phyloP scores from a whole-genome alignment of 352 stramenopile species.

The Thraustochytrium striatum region DNA sequence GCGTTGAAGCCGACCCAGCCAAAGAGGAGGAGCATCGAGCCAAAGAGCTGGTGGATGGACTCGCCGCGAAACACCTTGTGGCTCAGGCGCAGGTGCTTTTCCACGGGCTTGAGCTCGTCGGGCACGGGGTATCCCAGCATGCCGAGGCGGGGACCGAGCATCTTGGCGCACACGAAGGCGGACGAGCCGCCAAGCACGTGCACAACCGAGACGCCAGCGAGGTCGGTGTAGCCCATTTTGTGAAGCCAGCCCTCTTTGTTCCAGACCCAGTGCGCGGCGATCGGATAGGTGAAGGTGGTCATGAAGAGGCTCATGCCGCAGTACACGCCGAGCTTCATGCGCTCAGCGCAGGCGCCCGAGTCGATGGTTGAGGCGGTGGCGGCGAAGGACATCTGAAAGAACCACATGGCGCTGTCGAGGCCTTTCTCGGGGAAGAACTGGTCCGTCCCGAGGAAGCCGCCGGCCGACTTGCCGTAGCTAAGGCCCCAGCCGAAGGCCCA shows the following conservation, averaged over 20 bases:
- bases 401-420: constrained; percentile 54
- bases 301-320: constrained; percentile 59
- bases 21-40: constrained; percentile 70
- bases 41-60: constrained; percentile 53
- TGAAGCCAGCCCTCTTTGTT: constrained; percentile 57
- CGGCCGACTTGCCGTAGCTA: constrained; percentile 58
- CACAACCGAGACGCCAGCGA: constrained; percentile 14
- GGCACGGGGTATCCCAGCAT: constrained; percentile 7
- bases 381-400: constrained; percentile 63
- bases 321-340: constrained; percentile 60
- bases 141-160: constrained; percentile 44
- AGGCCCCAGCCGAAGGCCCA: constrained; percentile 59
- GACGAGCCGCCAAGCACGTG: constrained; percentile 42
- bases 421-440: constrained; percentile 53
- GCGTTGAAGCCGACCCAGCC: constrained; percentile 57
- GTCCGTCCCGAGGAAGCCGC: constrained; percentile 48
- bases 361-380: constrained; percentile 60
- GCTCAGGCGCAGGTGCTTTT: constrained; percentile 3
- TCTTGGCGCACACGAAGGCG: constrained; percentile 22
- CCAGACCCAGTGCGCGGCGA: constrained; percentile 62
- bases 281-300: constrained; percentile 62
- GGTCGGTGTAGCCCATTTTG: constrained; percentile 14
- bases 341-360: constrained; percentile 59
- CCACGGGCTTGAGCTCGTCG: neutral
- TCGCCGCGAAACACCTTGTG: constrained; percentile 27